Evolutionary conservation across 306 rosid genomes (phyloP).

Genomic region (Casuarina glauca): DNA sequence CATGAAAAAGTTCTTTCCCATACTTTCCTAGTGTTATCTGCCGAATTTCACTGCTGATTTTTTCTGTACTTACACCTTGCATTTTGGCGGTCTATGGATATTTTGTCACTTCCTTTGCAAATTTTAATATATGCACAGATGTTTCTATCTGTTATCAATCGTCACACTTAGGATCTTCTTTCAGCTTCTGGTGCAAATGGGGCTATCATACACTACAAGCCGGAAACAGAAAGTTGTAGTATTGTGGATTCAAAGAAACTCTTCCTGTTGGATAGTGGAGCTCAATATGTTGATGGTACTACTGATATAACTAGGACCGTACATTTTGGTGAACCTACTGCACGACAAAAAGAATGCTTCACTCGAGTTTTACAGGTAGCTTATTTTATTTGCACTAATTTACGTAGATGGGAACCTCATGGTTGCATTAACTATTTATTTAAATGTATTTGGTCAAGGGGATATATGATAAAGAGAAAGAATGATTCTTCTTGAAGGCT

Average conservation of each 20-base stretch:
- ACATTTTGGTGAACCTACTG: slow-evolving; percentile 84
- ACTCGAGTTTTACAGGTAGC: slow-evolving; percentile 91
- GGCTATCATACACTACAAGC: slow-evolving; percentile 91
- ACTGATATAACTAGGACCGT: slow-evolving; percentile 94
- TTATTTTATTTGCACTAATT: neutral
- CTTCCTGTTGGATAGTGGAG: slow-evolving; percentile 95
- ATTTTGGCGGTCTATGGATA: slow-evolving; percentile 14
- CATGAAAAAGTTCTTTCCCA: neutral
- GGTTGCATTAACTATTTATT: neutral
- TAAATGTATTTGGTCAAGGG: neutral
- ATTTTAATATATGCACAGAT: neutral
- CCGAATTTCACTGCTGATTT: neutral
- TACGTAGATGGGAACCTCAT: neutral
- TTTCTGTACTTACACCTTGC: neutral
- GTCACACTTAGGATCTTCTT: slow-evolving; percentile 26
- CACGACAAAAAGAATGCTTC: slow-evolving; percentile 76
- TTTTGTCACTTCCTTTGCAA: slow-evolving; percentile 5
- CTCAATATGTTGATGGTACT: slow-evolving; percentile 94
- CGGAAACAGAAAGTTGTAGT: slow-evolving; percentile 81
- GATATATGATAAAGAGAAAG: neutral
- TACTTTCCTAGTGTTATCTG: neutral
- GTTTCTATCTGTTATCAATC: slow-evolving; percentile 6
- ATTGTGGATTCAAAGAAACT: slow-evolving; percentile 71
- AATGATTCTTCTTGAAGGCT: neutral
- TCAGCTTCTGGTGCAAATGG: slow-evolving; percentile 93